Evolutionary conservation across 148 eudicot species (phyloP).

Genomic region (Rhododendron simsii): DNA sequence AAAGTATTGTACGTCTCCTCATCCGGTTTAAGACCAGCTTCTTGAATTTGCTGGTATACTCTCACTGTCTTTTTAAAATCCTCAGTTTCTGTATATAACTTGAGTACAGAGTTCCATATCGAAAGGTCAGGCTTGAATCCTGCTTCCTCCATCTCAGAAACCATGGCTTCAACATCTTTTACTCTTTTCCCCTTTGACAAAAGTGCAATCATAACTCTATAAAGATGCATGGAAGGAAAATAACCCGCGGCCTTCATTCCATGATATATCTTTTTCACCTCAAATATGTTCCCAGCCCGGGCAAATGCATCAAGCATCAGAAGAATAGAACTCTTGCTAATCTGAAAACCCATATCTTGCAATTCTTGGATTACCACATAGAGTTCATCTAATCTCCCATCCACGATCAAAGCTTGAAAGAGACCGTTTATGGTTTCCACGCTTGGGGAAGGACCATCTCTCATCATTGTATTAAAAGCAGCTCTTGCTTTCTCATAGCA

Average conservation of each 20-base stretch:
- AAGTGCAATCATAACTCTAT: constrained; percentile 78
- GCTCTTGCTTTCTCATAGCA: constrained; percentile 96
- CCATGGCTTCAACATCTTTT: constrained; percentile 82
- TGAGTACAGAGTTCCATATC: constrained; percentile 76
- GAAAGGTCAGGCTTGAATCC: constrained; percentile 85
- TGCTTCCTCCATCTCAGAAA: constrained; percentile 84
- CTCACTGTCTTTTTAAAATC: constrained; percentile 66
- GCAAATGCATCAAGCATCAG: constrained; percentile 97
- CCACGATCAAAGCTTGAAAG: constrained; percentile 83
- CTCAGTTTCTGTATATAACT: constrained; percentile 73
- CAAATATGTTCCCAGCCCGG: constrained; percentile 76
- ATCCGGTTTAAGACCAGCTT: constrained; percentile 66
- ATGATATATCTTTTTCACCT: constrained; percentile 88
- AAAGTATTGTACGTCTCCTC: constrained; percentile 82
- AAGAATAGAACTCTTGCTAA: constrained; percentile 84
- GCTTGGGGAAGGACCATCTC: constrained; percentile 90
- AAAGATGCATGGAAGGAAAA: constrained; percentile 92
- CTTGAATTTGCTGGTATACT: constrained; percentile 64
- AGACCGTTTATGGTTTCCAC: constrained; percentile 72
- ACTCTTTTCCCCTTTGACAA: constrained; percentile 72
- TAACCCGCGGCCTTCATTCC: constrained; percentile 99
- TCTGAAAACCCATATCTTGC: constrained; percentile 96
- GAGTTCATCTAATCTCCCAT: constrained; percentile 72
- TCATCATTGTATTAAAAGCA: constrained; percentile 97
- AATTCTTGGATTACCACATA: constrained; percentile 86